Percentiles rank a stretch among this genome's conserved stretches.
phyloP scores from a whole-genome alignment of 179 eudicot species.

The Vitellaria paradoxa region DNA sequence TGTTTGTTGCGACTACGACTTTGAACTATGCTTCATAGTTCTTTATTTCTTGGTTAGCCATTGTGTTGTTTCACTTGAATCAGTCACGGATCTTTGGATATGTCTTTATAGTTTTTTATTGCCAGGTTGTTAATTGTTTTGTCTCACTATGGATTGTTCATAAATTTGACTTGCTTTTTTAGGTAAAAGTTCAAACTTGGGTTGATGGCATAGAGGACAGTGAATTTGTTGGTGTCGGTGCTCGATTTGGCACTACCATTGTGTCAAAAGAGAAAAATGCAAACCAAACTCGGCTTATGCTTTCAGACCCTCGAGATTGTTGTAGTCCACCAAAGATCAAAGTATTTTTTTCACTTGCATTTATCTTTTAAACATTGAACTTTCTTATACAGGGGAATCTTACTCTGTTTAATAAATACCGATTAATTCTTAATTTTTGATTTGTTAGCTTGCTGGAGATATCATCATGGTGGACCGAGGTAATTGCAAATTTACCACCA shows the following conservation, averaged over 20 bases:
- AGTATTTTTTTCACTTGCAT: slow-evolving; percentile 36
- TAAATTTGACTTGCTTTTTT: slow-evolving; percentile 15
- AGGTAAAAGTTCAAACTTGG: slow-evolving; percentile 96
- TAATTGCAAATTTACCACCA: slow-evolving; percentile 74
- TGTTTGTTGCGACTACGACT: too few species aligned
- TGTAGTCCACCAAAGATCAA: slow-evolving; percentile 61
- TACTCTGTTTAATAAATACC: slow-evolving; percentile 1
- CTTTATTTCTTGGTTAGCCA: too few species aligned
- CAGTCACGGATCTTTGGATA: background rate
- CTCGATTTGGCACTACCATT: slow-evolving; percentile 71
- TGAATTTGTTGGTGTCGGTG: slow-evolving; percentile 87
- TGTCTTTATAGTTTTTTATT: background rate
- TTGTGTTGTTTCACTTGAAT: background rate
- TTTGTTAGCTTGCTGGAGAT: slow-evolving; percentile 64
- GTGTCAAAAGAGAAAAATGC: slow-evolving; percentile 79
- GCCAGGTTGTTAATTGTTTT: background rate
- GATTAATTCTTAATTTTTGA: slow-evolving; percentile 3
- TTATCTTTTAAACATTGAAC: background rate
- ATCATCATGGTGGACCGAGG: slow-evolving; percentile 76
- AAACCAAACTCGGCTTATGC: slow-evolving; percentile 44
- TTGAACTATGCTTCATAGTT: too few species aligned
- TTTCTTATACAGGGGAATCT: background rate
- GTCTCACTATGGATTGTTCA: slow-evolving; percentile 4
- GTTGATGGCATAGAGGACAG: slow-evolving; percentile 57
- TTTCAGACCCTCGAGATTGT: slow-evolving; percentile 73